phyloP scores from a whole-genome alignment of 73 alveolate genomes.

The Paramecium sonneborni region DNA sequence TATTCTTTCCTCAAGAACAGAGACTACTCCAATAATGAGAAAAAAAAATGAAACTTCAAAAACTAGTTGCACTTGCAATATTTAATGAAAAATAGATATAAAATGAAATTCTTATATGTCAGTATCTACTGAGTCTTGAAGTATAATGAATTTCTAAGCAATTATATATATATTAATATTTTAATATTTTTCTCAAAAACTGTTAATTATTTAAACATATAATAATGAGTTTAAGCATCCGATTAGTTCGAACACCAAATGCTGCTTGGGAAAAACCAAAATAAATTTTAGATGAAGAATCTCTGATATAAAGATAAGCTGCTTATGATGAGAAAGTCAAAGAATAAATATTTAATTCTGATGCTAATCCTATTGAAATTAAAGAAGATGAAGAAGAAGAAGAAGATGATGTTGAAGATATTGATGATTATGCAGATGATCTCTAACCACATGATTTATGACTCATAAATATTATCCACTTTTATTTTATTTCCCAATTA shows the following conservation, averaged over 20 bases:
- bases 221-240: background rate
- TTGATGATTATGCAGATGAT: slow-evolving; percentile 54
- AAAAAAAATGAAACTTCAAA: slow-evolving; percentile 1
- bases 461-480: background rate
- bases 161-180: background rate
- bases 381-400: slow-evolving; percentile 58
- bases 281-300: slow-evolving; percentile 40
- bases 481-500: background rate
- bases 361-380: background rate
- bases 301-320: background rate
- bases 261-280: slow-evolving; percentile 60
- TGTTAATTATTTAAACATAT: background rate
- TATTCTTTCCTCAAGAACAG: background rate
- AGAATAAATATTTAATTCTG: background rate
- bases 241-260: slow-evolving; percentile 19
- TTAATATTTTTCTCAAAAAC: background rate
- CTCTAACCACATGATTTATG: slow-evolving; percentile 33
- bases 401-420: slow-evolving; percentile 57
- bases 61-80: slow-evolving; percentile 14
- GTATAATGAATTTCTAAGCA: background rate
- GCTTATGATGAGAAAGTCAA: slow-evolving; percentile 55
- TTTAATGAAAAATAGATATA: background rate
- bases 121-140: background rate
- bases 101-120: background rate
- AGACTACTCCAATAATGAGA: background rate